phyloP scores from a whole-genome alignment of 2,329 filamentous ascomycete species.

The Didymella exigua region DNA sequence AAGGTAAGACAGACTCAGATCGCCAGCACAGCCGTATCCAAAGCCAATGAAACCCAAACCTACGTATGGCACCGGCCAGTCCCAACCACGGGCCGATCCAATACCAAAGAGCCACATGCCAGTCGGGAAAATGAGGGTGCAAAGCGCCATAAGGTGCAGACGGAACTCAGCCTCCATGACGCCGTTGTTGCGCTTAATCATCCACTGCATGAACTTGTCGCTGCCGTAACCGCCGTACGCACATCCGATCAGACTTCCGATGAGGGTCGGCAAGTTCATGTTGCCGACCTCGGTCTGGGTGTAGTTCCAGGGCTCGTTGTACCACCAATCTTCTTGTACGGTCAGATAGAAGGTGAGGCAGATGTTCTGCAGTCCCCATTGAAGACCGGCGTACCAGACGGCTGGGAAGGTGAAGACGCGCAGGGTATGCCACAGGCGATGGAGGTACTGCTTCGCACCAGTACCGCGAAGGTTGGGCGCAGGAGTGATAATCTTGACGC shows the following conservation, averaged over 20 bases:
- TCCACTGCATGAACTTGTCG: conserved; percentile 62
- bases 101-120: conserved; percentile 62
- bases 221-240: conserved; percentile 64
- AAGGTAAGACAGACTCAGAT: conserved; percentile 47
- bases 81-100: conserved; percentile 57
- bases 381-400: conserved; percentile 62
- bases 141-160: conserved; percentile 58
- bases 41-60: conserved; percentile 65
- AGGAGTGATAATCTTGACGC: conserved; percentile 62
- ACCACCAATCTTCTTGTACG: conserved; percentile 63
- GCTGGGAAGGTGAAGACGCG: conserved; percentile 64
- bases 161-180: conserved; percentile 63
- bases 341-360: conserved; percentile 66
- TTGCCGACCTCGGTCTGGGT: conserved; percentile 59
- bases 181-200: conserved; percentile 59
- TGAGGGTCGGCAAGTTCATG: conserved; percentile 63
- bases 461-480: conserved; percentile 60
- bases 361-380: conserved; percentile 66
- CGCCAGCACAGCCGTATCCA: conserved; percentile 64
- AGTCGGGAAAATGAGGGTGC: conserved; percentile 57
- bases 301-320: conserved; percentile 61
- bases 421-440: conserved; percentile 61
- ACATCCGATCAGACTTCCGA: conserved; percentile 62
- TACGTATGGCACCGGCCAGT: conserved; percentile 61
- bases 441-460: conserved; percentile 60